phyloP scores from a whole-genome alignment of 2,329 filamentous ascomycete species.

The Pyricularia sp. region DNA sequence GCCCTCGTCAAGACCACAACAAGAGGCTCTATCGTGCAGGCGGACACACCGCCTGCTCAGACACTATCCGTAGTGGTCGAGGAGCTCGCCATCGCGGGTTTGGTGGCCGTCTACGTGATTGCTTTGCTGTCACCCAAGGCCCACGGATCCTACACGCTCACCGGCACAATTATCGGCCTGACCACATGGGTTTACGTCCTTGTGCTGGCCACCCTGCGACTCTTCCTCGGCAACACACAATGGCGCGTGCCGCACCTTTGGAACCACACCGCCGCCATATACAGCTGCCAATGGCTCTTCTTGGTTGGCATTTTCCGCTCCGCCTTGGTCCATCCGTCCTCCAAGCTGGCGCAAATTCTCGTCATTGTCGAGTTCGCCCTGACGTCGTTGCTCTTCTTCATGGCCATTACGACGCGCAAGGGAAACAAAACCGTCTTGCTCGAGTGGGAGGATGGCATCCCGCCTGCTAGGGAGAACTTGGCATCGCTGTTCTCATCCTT shows the following conservation, averaged over 20 bases:
- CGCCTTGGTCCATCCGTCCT: conserved; percentile 66
- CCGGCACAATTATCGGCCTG: conserved; percentile 58
- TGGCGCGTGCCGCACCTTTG: conserved; percentile 67
- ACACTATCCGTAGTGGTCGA: conserved; percentile 63
- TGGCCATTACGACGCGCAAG: conserved; percentile 75
- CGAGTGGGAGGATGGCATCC: conserved; percentile 81
- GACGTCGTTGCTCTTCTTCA: conserved; percentile 61
- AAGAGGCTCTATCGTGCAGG: conserved; percentile 56
- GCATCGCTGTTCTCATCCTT: conserved; percentile 82
- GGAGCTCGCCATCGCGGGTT: conserved; percentile 61
- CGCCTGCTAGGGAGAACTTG: conserved; percentile 77
- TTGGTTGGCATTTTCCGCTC: conserved; percentile 74
- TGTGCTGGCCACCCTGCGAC: conserved; percentile 60
- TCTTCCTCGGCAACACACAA: conserved; percentile 56
- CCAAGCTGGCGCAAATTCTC: conserved; percentile 51
- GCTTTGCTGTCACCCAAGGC: conserved; percentile 51
- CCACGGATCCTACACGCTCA: conserved; percentile 41
- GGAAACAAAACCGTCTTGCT: conserved; percentile 84
- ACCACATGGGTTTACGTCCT: conserved; percentile 75
- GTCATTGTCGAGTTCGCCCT: conserved; percentile 67
- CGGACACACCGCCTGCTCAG: conserved; percentile 70
- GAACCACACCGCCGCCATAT: conserved; percentile 87
- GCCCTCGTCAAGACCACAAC: conserved; percentile 51
- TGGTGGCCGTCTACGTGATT: conserved; percentile 60
- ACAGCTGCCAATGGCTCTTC: conserved; percentile 74